Base-by-base conservation (phyloP, 208 protist genomes). In the Wallacemonas rigidus region DNA sequence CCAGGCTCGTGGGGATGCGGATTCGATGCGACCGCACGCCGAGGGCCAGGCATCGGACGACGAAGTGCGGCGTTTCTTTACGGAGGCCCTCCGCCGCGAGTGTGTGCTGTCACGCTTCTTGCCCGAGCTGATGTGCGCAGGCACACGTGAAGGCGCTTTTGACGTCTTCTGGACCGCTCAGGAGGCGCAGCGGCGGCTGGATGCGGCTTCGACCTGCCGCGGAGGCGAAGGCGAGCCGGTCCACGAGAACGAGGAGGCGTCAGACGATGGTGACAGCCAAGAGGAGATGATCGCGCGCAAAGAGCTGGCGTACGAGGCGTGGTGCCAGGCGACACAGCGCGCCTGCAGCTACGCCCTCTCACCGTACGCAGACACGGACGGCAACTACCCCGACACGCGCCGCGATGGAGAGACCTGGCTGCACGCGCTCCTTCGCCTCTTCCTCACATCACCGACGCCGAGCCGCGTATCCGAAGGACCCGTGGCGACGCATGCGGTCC, bases 311-410 rank as follows among this genome's bases (percentile, higher is more conserved):
- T 86, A 87, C 70, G 76, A 71, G 45, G 44, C 39, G 17, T 92
- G 85, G 83, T 40, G 75, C 50, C 54, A 57, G 4, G 77, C 81
- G 11, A 75, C 87, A 47, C 68, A 92, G 54, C 77, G 75, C 6
- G 79, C 85, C n/a, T 87, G 86, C 44, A 75, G 82, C 41, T 72
- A 91, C 65, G 80, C 72, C 48, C 82, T 93, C 62, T 90, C 90
- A 48, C 81, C 82, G 0, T 70, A 89, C 57, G 86, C 83, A 11
- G 75, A 93, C 45, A 85, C 83, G 3, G 87, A 93, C 41, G 90
- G 90, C 58, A 74, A 81, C 61, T 95, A 88, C 77, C 77, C 84
- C 3, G 14, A 48, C 3, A 9, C 17, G 3, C 39, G 41, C 53
- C 64, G 15, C 2, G 63, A 68, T 11, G 75, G 71, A 47, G 78